Base-by-base conservation (phyloP, 352 stramenopile species). In the Peronospora belbahrii region DNA sequence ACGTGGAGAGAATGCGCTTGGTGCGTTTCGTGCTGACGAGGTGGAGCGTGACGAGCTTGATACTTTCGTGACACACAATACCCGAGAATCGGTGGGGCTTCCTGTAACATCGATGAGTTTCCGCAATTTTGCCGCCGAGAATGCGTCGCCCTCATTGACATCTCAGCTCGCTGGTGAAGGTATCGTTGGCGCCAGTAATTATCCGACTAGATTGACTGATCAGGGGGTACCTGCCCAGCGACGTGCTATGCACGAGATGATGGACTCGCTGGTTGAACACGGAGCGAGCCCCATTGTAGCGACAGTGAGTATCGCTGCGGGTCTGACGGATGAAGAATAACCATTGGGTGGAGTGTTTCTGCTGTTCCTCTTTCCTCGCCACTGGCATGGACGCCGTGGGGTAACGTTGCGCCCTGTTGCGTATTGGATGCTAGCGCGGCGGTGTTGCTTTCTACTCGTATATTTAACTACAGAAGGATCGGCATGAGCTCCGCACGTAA, bases 381-480 rank as follows among this genome's bases (percentile, higher is more conserved):
- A 52, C 34, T 51, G 42, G 38, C 39, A 51, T 25, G 15, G 35
- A 47, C 38, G 48, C 33, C 31, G 23, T 37, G 35, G 31, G 35
- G 47, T 43, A 42, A 37, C 18, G 11, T 47, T 25, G 33, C 45
- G 27, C 34, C 17, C 19, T 42, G 28, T 43, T 23, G 17, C 34
- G 32, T 18, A 39, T 15, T 51, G 42, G 36, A 51, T 48, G 37
- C 44, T 48, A 30, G 45, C 42, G 40, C 31, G 38, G 40, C 30
- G 31, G 27, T 30, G 30, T 56, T 59, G 47, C 58, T 60, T 62
- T 63, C 43, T 67, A 64, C 49, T 65, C 59, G 54, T 64, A 67
- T 67, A 67, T 67, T 67, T 67, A 67, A 67, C 59, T 36, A 51
- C 53, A 52, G 34, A 56, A 56, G 34, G 48, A 62, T 54, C 49